Evolutionary conservation across 106 monocot species (phyloP).

Genomic region (Iris macrosiphon): DNA sequence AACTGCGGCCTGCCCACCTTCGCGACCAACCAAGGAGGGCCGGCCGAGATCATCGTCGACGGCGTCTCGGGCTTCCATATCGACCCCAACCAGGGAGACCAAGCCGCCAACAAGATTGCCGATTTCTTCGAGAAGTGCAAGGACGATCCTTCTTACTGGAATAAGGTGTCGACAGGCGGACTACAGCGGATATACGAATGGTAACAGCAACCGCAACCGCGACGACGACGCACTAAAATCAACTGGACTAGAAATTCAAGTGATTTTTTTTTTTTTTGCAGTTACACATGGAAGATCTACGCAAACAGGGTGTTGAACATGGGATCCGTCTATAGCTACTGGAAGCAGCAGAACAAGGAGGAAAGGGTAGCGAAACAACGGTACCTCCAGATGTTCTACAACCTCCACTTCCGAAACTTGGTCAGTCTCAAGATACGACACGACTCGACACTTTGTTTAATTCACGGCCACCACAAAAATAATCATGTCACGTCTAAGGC

Average conservation of each 20-base stretch:
- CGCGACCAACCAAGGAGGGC: slow-evolving; percentile 94
- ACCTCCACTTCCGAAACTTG: slow-evolving; percentile 70
- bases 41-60: slow-evolving; percentile 89
- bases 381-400: slow-evolving; percentile 87
- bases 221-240: not conserved
- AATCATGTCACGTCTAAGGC: not conserved
- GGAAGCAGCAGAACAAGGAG: slow-evolving; percentile 78
- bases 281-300: slow-evolving; percentile 98
- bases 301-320: slow-evolving; percentile 84
- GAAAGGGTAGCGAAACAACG: slow-evolving; percentile 66
- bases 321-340: slow-evolving; percentile 73
- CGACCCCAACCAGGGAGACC: slow-evolving; percentile 63
- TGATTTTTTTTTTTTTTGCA: slow-evolving; percentile 8
- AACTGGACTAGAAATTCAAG: not conserved
- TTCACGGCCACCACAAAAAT: too few relatives aligned
- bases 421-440: slow-evolving; percentile 22
- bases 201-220: slow-evolving; percentile 14
- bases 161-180: slow-evolving; percentile 66
- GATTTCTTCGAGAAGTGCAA: slow-evolving; percentile 90
- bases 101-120: slow-evolving; percentile 82
- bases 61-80: slow-evolving; percentile 89
- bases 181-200: slow-evolving; percentile 93
- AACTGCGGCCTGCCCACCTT: slow-evolving; percentile 92
- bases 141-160: slow-evolving; percentile 66
- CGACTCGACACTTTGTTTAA: not conserved